Conservation (phyloP, 2,329 filamentous ascomycete species). For the Alternaria hordeiaustralica region DNA sequence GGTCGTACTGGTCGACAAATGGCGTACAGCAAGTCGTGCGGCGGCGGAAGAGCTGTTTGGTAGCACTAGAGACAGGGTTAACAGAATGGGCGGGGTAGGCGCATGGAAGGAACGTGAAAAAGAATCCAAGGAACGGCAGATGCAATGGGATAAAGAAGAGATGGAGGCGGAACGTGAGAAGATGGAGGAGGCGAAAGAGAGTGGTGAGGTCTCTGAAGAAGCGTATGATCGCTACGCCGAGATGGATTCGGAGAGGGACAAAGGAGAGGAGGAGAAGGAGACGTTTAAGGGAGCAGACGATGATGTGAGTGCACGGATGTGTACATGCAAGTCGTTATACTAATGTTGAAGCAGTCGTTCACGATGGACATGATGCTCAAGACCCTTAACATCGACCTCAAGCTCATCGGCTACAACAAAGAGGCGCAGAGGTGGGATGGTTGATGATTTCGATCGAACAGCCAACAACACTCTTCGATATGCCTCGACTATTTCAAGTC, state of each 20-base stretch:
- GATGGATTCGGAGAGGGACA: constrained; percentile 46
- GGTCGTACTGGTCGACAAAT: constrained; percentile 62
- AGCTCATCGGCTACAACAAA: constrained; percentile 69
- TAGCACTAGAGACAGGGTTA: constrained; percentile 64
- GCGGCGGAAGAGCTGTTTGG: constrained; percentile 73
- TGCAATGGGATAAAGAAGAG: constrained; percentile 48
- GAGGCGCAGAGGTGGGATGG: constrained; percentile 64
- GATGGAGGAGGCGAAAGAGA: constrained; percentile 50
- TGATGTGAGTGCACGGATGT: constrained; percentile 44
- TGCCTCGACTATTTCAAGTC: background rate
- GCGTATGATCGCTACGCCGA: constrained; percentile 54
- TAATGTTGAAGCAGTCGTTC: constrained; percentile 57
- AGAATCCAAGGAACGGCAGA: constrained; percentile 43
- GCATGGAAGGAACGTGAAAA: constrained; percentile 58
- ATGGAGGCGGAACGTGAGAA: constrained; percentile 50
- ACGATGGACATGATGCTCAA: constrained; percentile 74
- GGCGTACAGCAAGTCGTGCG: constrained; percentile 65
- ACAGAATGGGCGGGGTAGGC: constrained; percentile 67
- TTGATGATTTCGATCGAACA: constrained; percentile 38
- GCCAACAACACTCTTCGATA: background rate
- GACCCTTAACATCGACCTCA: constrained; percentile 67
- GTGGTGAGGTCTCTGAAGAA: constrained; percentile 53
- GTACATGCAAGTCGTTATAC: constrained; percentile 1
- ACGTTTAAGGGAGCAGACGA: constrained; percentile 42
- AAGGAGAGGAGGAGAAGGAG: constrained; percentile 52